Conservation (phyloP, 345 rosid species). For the Balakata baccata region DNA sequence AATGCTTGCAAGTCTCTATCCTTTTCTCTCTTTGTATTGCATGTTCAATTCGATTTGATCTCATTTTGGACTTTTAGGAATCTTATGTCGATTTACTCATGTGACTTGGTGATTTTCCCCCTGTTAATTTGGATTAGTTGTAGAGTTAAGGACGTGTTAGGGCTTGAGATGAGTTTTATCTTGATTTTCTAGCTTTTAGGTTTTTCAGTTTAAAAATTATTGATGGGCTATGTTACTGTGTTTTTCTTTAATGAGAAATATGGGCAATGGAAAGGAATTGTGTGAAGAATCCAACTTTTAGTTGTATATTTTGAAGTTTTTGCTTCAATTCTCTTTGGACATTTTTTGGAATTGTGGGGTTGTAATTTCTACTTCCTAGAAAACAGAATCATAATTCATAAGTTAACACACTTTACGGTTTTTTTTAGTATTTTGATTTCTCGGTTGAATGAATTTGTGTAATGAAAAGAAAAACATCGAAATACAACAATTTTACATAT, state of each 20-base stretch:
- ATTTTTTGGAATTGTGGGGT: too few species aligned
- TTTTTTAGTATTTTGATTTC: too few species aligned
- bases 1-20: conserved; percentile 54
- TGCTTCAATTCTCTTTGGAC: background rate
- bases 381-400: too few species aligned
- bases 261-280: background rate
- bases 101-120: background rate
- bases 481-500: too few species aligned
- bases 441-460: too few species aligned
- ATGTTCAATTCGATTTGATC: background rate
- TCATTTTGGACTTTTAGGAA: background rate
- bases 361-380: too few species aligned
- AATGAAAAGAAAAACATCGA: too few species aligned
- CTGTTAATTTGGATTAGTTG: background rate
- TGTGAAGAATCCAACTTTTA: background rate
- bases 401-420: too few species aligned
- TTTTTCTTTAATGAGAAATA: background rate
- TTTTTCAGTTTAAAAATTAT: conserved; percentile 1
- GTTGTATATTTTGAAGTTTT: background rate
- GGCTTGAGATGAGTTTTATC: conserved; percentile 3
- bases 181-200: background rate
- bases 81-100: background rate
- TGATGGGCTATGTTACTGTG: background rate
- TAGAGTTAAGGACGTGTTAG: conserved; percentile 12
- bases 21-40: background rate